Evolutionary conservation across 768 basidiomycete genomes (phyloP).

Genomic region (Strobilomyces dryophilus): DNA sequence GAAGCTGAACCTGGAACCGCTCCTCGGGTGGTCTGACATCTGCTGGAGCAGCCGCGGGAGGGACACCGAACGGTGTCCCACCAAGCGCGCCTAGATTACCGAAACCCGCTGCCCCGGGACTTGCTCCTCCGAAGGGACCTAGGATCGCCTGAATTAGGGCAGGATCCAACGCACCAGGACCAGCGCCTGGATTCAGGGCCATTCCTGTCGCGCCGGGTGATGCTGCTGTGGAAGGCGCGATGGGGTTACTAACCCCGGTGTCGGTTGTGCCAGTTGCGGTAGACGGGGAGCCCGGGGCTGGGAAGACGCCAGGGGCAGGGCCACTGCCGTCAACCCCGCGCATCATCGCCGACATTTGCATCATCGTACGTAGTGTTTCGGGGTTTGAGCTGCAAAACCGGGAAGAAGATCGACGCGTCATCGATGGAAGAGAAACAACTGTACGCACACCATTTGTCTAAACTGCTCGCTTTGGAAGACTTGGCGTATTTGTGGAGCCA

Average conservation of each 20-base stretch:
- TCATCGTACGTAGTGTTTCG: constrained; percentile 66
- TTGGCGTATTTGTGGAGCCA: constrained; percentile 79
- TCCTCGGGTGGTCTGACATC: constrained; percentile 84
- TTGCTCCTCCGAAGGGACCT: constrained; percentile 1
- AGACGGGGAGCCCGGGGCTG: constrained; percentile 58
- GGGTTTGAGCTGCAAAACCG: constrained; percentile 63
- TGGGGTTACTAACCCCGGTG: constrained; percentile 21
- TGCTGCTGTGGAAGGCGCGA: constrained; percentile 13
- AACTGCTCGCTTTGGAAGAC: constrained; percentile 76
- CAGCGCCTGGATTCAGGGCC: constrained; percentile 14
- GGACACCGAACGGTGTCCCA: constrained; percentile 20
- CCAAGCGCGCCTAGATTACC: constrained; percentile 31
- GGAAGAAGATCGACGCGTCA: background rate
- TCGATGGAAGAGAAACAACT: background rate
- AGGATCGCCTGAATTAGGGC: constrained; percentile 35
- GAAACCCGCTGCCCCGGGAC: constrained; percentile 7
- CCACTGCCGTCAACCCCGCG: constrained; percentile 35
- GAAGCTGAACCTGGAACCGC: constrained; percentile 83
- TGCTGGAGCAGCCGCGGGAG: constrained; percentile 38
- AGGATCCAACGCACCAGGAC: constrained; percentile 34
- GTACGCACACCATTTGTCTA: constrained; percentile 65
- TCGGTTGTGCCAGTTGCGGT: background rate
- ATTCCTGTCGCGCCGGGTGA: constrained; percentile 21
- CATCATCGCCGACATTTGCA: constrained; percentile 58
- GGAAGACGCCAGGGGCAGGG: constrained; percentile 37